Base-by-base conservation (phyloP, 345 rosid species). In the Brassica incana region DNA sequence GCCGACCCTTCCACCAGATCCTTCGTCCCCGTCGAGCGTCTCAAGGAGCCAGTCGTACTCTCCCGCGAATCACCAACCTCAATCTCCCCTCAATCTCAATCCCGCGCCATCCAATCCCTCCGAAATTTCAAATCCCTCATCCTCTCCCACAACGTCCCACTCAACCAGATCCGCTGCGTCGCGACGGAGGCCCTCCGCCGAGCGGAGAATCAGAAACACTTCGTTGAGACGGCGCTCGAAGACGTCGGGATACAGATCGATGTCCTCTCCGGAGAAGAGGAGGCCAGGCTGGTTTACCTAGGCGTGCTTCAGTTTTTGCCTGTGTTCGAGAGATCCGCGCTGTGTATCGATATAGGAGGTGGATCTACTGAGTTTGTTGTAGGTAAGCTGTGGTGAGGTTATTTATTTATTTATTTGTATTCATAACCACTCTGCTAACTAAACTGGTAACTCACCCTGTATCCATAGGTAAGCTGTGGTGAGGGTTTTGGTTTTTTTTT, bases 341-440 rank as follows among this genome's bases (percentile, higher is more conserved):
- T 91, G 73, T 80, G 81, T 61, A 74, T 91, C 11, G 97, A 91
- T 73, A 87, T 88, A 33, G 97, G 92, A 60, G 94, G 97, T 71
- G 92, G 94, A 5, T 91, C 97, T 33, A 91, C 92, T 54, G 92
- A 91, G 68, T 85, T 90, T 69, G 90, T 85, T 0, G 81, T 87
- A 12, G 94, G 94, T 38, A 80, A 80, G 64, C 32, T 27, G 64
- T 71, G 97, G 97, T 43, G 74, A 78, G 30, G 88, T 89, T 38
- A 71, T 2, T 27, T 27, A 27, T 27, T 27, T 27, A 27, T 27
- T 27, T 27, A 2, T 27, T 27, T 27, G 4, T 27, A 2, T 2
- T 27, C 30, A 27, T 20, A 20, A 20, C 30, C 3, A 27, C 30
- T 27, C 30, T 27, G 30, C 30, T 27, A 27, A 27, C 30, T 4